These are phyloP conservation scores for Xylaria bambusicola DNA, from an alignment of 495 filamentous ascomycete species.

Conservation along the genomic window DNA sequence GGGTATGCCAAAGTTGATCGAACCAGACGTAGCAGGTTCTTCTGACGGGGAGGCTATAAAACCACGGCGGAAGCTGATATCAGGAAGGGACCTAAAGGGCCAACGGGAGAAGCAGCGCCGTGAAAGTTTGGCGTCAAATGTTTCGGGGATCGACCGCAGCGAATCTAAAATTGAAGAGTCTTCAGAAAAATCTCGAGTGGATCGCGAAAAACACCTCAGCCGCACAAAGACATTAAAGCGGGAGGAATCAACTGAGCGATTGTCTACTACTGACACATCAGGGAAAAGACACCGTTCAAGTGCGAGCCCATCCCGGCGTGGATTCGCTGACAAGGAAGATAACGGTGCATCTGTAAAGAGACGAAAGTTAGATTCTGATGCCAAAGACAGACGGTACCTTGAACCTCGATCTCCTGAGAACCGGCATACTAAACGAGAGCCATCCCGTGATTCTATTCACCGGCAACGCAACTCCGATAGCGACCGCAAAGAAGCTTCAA, in stretches of 20 bases:
- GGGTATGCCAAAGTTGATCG: slow-evolving; percentile 46
- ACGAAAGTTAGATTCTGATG: slow-evolving; percentile 49
- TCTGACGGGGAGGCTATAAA: slow-evolving; percentile 57
- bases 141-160: slow-evolving; percentile 46
- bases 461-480: slow-evolving; percentile 30
- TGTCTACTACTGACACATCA: slow-evolving; percentile 50
- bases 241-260: slow-evolving; percentile 57
- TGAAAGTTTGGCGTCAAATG: slow-evolving; percentile 49
- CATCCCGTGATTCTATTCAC: slow-evolving; percentile 35
- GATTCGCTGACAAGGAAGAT: slow-evolving; percentile 54
- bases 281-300: slow-evolving; percentile 69
- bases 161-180: slow-evolving; percentile 43
- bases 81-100: slow-evolving; percentile 58
- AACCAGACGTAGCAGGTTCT: slow-evolving; percentile 50
- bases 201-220: slow-evolving; percentile 49
- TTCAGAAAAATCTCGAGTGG: slow-evolving; percentile 36
- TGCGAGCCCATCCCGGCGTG: slow-evolving; percentile 64
- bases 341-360: slow-evolving; percentile 55
- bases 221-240: slow-evolving; percentile 53
- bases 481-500: slow-evolving; percentile 39
- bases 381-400: slow-evolving; percentile 44
- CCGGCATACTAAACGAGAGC: slow-evolving; percentile 38
- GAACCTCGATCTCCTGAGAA: slow-evolving; percentile 43
- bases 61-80: slow-evolving; percentile 61
- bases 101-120: slow-evolving; percentile 56